Conservation (phyloP, 208 protist species). For the Wallacemonas sp. region DNA sequence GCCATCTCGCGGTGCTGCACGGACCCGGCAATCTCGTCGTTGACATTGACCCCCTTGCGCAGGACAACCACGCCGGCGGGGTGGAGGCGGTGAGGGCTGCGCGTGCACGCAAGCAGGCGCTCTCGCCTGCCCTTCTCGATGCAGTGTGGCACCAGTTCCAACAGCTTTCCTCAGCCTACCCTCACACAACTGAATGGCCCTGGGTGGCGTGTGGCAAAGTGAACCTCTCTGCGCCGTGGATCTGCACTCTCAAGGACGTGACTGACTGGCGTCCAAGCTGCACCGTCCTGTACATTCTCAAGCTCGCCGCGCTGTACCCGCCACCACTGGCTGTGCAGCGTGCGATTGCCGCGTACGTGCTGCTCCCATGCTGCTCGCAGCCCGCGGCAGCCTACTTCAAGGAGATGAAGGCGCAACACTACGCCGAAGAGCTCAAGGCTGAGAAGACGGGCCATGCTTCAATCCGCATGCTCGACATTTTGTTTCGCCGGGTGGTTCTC, state of each 20-base stretch:
- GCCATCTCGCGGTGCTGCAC: conserved; percentile 6
- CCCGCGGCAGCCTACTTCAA: not conserved
- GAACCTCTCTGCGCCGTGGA: not conserved
- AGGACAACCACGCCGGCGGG: not conserved
- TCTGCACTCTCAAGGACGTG: not conserved
- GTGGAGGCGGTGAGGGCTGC: not conserved
- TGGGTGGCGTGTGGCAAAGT: not conserved
- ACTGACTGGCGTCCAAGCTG: not conserved
- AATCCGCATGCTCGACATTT: conserved; percentile 33
- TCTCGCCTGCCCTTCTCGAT: conserved; percentile 21
- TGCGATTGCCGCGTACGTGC: conserved; percentile 10
- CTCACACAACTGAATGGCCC: not conserved
- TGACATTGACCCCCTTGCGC: not conserved
- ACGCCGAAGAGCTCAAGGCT: not conserved
- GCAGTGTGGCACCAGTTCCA: conserved; percentile 24
- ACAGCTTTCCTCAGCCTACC: not conserved
- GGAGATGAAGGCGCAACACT: conserved; percentile 3
- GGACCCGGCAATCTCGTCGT: conserved; percentile 5
- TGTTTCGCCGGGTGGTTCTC: conserved; percentile 56
- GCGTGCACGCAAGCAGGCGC: not conserved
- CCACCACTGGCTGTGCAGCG: conserved; percentile 6
- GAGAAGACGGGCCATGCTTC: conserved; percentile 14
- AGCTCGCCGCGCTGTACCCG: not conserved
- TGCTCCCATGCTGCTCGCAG: conserved; percentile 2
- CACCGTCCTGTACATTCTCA: not conserved